Conservation (phyloP, 345 rosid species). For the Eucalyptus brandiana region DNA sequence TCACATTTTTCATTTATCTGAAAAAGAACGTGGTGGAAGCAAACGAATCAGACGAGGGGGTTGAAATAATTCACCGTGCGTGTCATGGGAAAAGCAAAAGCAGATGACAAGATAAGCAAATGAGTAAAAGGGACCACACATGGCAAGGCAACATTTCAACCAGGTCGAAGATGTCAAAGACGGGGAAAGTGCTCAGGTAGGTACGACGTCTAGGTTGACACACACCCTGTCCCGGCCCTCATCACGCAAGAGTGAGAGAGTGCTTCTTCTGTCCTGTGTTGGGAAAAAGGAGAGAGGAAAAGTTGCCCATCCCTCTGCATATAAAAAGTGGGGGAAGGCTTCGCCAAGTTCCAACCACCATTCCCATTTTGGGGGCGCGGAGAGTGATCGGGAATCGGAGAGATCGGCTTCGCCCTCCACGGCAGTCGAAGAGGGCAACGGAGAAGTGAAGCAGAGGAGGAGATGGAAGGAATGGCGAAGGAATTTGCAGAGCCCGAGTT, state of each 20-base stretch:
- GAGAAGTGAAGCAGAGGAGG: neutral
- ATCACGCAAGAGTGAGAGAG: neutral
- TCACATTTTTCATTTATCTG: neutral
- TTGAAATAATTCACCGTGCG: neutral
- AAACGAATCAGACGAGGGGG: neutral
- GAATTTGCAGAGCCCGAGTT: neutral
- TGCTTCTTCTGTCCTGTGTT: neutral
- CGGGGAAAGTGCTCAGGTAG: neutral
- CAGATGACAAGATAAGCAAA: neutral
- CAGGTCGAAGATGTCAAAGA: neutral
- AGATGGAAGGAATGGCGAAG: neutral
- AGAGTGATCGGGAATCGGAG: neutral
- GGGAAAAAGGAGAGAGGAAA: neutral
- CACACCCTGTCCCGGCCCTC: neutral
- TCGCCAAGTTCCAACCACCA: neutral
- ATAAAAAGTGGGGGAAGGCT: neutral
- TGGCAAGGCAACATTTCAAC: neutral
- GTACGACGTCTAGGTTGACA: neutral
- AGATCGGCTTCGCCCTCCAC: neutral
- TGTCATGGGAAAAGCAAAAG: neutral
- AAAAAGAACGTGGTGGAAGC: neutral
- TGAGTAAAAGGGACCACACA: neutral
- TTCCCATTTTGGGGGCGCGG: neutral
- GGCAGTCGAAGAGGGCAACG: neutral
- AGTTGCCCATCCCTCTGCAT: neutral